Evolutionary conservation across 345 rosid genomes (phyloP), one percentile per base, ranked within the genome.

Genomic region (Salix arbutifolia): DNA sequence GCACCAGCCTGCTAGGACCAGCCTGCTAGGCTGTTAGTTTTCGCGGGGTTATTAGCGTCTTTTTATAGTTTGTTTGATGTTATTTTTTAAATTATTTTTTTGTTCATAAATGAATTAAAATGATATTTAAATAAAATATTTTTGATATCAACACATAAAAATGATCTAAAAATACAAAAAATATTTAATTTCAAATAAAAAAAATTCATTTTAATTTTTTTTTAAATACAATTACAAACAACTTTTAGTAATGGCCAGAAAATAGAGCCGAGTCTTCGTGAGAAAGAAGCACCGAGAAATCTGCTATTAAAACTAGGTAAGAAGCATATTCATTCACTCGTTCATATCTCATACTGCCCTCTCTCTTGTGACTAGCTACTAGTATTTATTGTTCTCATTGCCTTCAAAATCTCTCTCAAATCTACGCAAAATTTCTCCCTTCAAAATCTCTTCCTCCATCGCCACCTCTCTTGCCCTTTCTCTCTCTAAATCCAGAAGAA

Each of bases 61-160:
- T 31, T 31, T 31, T 4, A 4, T 31, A 31, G 0, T 31, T 4
- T 31, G 5, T 0, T 31, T 31, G 0, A 31, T 4, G 5, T 31
- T 31, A 0, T 0, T 31, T 31, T 0, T 2, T 3, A 12, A 44
- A 44, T 0, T 46, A 1, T 48, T 4, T 16, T 3, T 1, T 48
- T 48, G 0, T 10, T 48, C 4, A 0, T 0, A 48, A 16, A 48
- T 48, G 0, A 1, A 48, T 48, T 17, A 48, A 48, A 48, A 48
- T 48, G 0, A 16, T 48, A 4, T 33, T 4, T 4, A 4, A 33
- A 33, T n/a, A 33, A 46, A 16, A 0, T 46, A 1, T 48, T 48
- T 5, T 48, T 5, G 4, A 13, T 1, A 17, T 48, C 1, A 17
- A 6, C 5, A 48, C 1, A 17, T 14, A 17, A 46, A 48, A 48